Conservation (phyloP, 2,329 filamentous ascomycete species). For the Paecilomyces variotii region DNA sequence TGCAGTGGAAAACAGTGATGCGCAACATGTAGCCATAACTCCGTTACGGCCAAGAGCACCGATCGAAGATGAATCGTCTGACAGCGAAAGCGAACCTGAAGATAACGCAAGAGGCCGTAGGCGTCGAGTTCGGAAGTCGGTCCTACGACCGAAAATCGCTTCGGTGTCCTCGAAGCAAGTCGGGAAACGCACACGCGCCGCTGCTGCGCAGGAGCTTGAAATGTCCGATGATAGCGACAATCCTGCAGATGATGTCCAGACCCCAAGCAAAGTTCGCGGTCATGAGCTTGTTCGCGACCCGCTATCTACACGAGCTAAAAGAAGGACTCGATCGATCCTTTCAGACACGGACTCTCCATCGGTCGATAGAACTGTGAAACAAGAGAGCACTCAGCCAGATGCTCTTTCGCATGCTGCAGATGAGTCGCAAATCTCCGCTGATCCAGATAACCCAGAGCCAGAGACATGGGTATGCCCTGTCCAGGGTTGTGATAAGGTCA, state of each 20-base stretch:
- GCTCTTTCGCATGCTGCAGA: constrained; percentile 7
- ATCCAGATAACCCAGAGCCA: constrained; percentile 10
- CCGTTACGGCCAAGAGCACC: constrained; percentile 23
- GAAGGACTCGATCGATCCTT: constrained; percentile 21
- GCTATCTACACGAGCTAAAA: constrained; percentile 21
- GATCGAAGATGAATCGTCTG: constrained; percentile 22
- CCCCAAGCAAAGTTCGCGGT: constrained; percentile 25
- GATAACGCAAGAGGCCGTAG: constrained; percentile 16
- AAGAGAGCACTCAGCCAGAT: constrained; percentile 18
- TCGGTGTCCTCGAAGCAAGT: constrained; percentile 31
- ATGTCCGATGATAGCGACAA: constrained; percentile 24
- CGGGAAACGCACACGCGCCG: constrained; percentile 33
- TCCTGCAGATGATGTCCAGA: constrained; percentile 21
- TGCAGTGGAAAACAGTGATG: constrained; percentile 18
- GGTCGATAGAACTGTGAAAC: constrained; percentile 19
- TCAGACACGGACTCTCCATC: constrained; percentile 17
- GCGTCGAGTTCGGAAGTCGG: constrained; percentile 33
- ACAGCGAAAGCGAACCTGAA: constrained; percentile 21
- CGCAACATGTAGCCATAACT: constrained; percentile 22
- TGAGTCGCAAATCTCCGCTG: constrained; percentile 1
- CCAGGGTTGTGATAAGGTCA: constrained; percentile 22
- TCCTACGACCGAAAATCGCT: constrained; percentile 36
- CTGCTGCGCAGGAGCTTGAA: constrained; percentile 13
- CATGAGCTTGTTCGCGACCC: constrained; percentile 26
- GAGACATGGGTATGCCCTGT: constrained; percentile 29